These are phyloP conservation scores for Suhomyces vadensis DNA, from an alignment of 805 yeast genomes.

Conservation along the genomic window DNA sequence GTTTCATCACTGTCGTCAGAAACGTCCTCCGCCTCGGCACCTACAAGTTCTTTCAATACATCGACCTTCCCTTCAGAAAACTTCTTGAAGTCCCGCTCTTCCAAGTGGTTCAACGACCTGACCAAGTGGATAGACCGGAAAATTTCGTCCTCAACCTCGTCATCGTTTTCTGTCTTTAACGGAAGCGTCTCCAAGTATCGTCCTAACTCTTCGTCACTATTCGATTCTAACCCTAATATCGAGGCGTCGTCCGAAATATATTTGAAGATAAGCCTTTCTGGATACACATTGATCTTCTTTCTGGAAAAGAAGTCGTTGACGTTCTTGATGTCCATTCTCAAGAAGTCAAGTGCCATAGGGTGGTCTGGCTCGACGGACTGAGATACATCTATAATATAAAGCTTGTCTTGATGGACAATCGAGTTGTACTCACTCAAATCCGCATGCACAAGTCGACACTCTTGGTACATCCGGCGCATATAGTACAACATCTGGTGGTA, in stretches of 20 bases:
- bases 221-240: conserved; percentile 37
- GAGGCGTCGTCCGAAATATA: conserved; percentile 59
- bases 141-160: conserved; percentile 70
- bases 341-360: conserved; percentile 91
- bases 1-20: conserved; percentile 26
- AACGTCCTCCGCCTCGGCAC: conserved; percentile 26
- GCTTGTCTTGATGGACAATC: conserved; percentile 73
- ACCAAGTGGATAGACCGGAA: conserved; percentile 80
- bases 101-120: conserved; percentile 76
- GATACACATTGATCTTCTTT: conserved; percentile 69
- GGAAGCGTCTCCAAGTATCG: conserved; percentile 53
- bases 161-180: conserved; percentile 57
- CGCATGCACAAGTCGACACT: conserved; percentile 91
- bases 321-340: conserved; percentile 96
- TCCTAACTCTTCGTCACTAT: conserved; percentile 44
- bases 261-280: conserved; percentile 80
- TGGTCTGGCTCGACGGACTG: conserved; percentile 98
- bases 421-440: conserved; percentile 94
- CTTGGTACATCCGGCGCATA: conserved; percentile 85
- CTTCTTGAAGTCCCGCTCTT: conserved; percentile 86
- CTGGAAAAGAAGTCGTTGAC: conserved; percentile 83
- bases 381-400: conserved; percentile 93
- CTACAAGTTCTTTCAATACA: conserved; percentile 65
- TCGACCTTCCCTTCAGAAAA: conserved; percentile 79
- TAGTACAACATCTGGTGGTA: conserved; percentile 80